Base-by-base conservation (phyloP, 805 yeast genomes). In the Starmerella vitae region DNA sequence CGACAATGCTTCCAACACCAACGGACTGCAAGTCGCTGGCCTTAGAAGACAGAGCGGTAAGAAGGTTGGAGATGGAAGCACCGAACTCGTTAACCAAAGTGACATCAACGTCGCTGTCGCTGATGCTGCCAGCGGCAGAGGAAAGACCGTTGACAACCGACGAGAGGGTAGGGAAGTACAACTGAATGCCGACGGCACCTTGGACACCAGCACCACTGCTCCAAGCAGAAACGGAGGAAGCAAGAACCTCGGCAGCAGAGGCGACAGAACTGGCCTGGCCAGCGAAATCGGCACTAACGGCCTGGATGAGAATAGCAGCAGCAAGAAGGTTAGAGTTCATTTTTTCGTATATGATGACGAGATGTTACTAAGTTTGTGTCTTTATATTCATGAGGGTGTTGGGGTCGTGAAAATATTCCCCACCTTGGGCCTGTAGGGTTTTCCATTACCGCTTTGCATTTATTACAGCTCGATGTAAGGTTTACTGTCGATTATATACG, bases 161-260 rank as follows among this genome's bases (percentile, higher is more conserved):
- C 21, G 43, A 37, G 27, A 55, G 43, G 13, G 46, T 39, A 15
- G 42, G 42, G 48, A 47, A 51, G 26, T 42, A 28, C 29, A 34
- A 31, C 54, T 56, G 60, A 44, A 56, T 54, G 30, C 39, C 42
- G 14, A 55, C 48, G 20, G 59, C 60, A 34, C 56, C 60, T 14
- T 19, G 24, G 15, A 55, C 43, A 30, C 60, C 59, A 14, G 39
- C 40, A 18, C 38, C 47, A 10, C 43, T 31, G 33, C 26, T 14
- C 47, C 46, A 48, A 36, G 30, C 30, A 24, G 7, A 2, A 20
- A 51, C 49, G 8, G 20, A 25, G 36, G 39, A 19, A 17, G 33
- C 33, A 32, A 50, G 42, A 26, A 29, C 33, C 27, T 37, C n/a
- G 26, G 49, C 52, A n/a, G 43, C 43, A 20, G 47, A 21, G 37